phyloP scores from a whole-genome alignment of 768 basidiomycete species.

The Pleurotus giganteus region DNA sequence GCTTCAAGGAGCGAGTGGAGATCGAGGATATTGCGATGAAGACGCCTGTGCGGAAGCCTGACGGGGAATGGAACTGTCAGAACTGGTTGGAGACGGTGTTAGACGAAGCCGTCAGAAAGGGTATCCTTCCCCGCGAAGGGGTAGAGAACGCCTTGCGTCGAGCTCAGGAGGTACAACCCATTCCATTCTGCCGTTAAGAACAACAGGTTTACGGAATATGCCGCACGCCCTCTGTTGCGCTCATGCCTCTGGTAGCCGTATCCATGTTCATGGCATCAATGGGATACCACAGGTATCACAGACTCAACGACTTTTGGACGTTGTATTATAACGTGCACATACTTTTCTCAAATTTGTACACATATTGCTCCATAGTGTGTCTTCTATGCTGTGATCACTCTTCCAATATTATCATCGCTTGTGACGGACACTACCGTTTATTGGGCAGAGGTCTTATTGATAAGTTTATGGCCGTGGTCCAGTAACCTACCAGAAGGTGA shows the following conservation, averaged over 20 bases:
- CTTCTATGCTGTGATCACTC: neutral
- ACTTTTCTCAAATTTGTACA: neutral
- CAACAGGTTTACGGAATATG: neutral
- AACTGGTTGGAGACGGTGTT: constrained; percentile 20
- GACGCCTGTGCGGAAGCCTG: constrained; percentile 19
- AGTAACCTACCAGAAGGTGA: constrained; percentile 5
- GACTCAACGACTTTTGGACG: neutral
- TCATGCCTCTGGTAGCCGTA: neutral
- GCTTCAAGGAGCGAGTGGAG: constrained; percentile 13
- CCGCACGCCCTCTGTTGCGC: too few species aligned
- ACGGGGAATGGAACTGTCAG: constrained; percentile 30
- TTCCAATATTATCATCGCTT: neutral
- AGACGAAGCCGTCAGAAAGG: constrained; percentile 4
- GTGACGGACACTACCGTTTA: neutral
- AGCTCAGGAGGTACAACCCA: neutral
- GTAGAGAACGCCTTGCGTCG: neutral
- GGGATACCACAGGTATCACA: neutral
- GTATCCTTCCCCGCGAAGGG: neutral
- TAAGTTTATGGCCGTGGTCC: constrained; percentile 5
- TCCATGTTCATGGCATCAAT: too few species aligned
- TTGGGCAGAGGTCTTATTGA: neutral
- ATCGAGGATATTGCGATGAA: constrained; percentile 21
- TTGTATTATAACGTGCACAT: neutral
- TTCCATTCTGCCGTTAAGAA: constrained; percentile 4
- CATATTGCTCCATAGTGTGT: neutral